These are phyloP conservation scores for Prillingera fragicola DNA, from an alignment of 1,284 basidiomycete species.

Conservation along the genomic window DNA sequence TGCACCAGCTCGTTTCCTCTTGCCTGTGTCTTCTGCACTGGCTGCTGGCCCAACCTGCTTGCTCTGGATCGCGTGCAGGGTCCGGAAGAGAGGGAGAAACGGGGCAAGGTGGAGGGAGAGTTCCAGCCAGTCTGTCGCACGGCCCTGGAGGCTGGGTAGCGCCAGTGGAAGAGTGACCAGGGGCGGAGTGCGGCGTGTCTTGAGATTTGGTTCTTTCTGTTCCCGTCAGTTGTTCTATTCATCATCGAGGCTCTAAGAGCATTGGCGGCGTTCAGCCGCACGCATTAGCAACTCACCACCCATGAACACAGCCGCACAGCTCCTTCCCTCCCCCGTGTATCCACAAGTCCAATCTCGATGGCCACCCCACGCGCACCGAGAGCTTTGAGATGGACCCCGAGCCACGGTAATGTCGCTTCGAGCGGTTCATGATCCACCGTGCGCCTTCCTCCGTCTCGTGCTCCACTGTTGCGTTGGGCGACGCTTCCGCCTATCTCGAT, in stretches of 20 bases:
- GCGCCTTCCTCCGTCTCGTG: constrained; percentile 3
- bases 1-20: too few relatives aligned
- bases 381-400: constrained; percentile 67
- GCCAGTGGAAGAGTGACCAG: constrained; percentile 67
- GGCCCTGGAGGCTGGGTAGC: constrained; percentile 56
- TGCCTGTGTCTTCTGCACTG: constrained; percentile 1
- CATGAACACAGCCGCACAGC: constrained; percentile 69
- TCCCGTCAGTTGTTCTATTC: too few relatives aligned
- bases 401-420: constrained; percentile 65
- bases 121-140: constrained; percentile 68
- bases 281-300: constrained; percentile 64
- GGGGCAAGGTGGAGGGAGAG: constrained; percentile 59
- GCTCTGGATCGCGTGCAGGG: not conserved
- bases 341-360: constrained; percentile 70
- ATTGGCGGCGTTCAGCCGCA: too few relatives aligned
- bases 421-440: constrained; percentile 38
- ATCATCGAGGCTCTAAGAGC: too few relatives aligned
- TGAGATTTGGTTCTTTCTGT: constrained; percentile 59
- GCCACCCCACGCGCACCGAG: constrained; percentile 61
- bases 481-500: constrained; percentile 55
- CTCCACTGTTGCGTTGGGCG: not conserved
- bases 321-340: constrained; percentile 58
- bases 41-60: not conserved
- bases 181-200: constrained; percentile 49
- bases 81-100: constrained; percentile 58